Base-by-base conservation (phyloP, 148 eudicot genomes). In the Vaccinium vitisidaea region DNA sequence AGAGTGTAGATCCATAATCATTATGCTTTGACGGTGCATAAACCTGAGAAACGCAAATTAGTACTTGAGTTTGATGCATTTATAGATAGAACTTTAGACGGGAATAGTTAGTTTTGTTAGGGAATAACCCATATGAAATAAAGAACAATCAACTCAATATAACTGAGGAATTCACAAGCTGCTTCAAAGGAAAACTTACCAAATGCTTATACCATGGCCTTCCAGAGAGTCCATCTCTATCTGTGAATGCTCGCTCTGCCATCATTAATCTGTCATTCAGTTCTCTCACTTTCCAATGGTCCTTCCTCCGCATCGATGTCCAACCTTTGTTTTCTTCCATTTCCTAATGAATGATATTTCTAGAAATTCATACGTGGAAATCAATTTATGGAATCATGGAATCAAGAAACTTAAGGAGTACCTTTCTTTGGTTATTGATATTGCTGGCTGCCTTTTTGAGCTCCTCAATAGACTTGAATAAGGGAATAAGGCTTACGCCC, bases 201-300 rank as follows among this genome's bases (percentile, higher is more conserved):
- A 91, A 80, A 84, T 93, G 95, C 86, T 92, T 91, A 79, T 89
- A 90, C 93, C 95, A 90, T 75, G 88, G 84, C 58, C 93, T 90
- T 84, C 92, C 93, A 27, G 87, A 32, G 81, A 93, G 92, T 79
- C 95, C 93, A 63, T 91, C 93, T 30, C 89, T 69, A 76, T 90
- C 91, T 74, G 90, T 89, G 52, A 91, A 88, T 63, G 92, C 95
- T 82, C 92, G 90, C 52, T 91, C 95, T 36, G 93, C 87, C 95
- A 93, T 90, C 89, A 91, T 91, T 54, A 90, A 84, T 80, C 93
- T 87, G 89, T 92, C 95, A 80, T 90, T 93, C 82, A 93, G 49
- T 75, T 90, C 90, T 84, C 93, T 90, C 52, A 86, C 89, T 86
- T 89, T 86, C 87, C 82, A 82, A 46, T 59, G 56, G 19, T 81